Percentiles rank a stretch among this genome's conserved stretches.
Conservation (phyloP, 192 early-diverging fungal species). For the Haplosporangium gracile region DNA sequence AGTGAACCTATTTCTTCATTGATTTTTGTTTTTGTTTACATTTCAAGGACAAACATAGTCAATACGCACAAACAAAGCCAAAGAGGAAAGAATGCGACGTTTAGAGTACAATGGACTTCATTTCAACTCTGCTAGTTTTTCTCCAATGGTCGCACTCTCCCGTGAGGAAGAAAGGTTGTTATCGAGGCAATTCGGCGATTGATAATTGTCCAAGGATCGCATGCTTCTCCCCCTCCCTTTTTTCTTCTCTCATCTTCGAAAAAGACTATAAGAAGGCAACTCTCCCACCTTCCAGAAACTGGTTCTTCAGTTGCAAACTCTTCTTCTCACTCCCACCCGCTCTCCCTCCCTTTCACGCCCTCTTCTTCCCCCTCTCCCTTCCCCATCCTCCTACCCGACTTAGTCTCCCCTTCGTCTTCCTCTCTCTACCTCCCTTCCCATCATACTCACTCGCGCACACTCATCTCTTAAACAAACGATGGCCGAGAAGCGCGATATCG, state of each 20-base stretch:
- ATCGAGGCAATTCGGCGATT: background rate
- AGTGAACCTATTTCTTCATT: background rate
- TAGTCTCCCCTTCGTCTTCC: background rate
- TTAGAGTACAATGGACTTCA: background rate
- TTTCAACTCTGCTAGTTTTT: background rate
- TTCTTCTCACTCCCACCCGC: background rate
- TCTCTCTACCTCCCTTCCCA: background rate
- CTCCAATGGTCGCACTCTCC: background rate
- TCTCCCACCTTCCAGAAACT: slow-evolving; percentile 4
- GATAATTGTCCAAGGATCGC: background rate
- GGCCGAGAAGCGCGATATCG: slow-evolving; percentile 43
- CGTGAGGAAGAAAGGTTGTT: background rate
- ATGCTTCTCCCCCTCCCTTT: background rate
- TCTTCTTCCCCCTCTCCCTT: background rate
- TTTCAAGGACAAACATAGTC: too few species aligned
- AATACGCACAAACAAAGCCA: background rate
- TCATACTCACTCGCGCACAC: background rate
- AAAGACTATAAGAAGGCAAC: background rate
- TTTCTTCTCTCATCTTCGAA: slow-evolving; percentile 11
- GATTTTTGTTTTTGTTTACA: background rate
- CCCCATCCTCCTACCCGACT: background rate
- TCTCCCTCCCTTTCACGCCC: background rate
- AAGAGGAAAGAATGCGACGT: background rate
- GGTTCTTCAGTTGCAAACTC: slow-evolving; percentile 43
- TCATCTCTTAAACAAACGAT: background rate